These are phyloP conservation scores for Trichomonas tenax DNA, from an alignment of 208 protist species.

Conservation along the genomic window DNA sequence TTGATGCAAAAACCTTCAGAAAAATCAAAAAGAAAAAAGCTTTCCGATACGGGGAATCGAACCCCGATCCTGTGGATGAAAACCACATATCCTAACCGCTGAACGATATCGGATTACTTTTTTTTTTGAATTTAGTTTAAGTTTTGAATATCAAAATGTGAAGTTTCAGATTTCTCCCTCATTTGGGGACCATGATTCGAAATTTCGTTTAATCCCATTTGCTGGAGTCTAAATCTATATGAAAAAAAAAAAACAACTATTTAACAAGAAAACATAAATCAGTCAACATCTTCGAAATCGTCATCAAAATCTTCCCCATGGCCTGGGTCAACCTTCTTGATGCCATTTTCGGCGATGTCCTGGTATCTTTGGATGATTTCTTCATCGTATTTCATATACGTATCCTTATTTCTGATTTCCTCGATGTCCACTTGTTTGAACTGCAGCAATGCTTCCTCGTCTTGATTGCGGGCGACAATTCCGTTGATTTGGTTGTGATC, in stretches of 20 bases:
- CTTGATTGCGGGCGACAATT: background rate
- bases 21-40: too few species aligned
- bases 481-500: background rate
- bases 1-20: too few species aligned
- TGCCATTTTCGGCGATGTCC: background rate
- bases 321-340: background rate
- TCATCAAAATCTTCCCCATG: background rate
- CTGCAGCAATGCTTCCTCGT: background rate
- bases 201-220: too few species aligned
- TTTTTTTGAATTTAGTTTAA: too few species aligned
- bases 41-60: too few species aligned
- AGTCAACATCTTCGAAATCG: background rate
- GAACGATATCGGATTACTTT: too few species aligned
- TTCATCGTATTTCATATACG: background rate
- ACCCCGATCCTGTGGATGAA: too few species aligned
- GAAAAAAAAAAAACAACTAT: background rate
- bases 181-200: too few species aligned
- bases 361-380: background rate
- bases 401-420: background rate
- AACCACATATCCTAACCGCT: too few species aligned
- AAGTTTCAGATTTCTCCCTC: too few species aligned
- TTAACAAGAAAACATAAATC: background rate
- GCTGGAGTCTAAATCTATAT: too few species aligned
- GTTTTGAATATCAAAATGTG: too few species aligned
- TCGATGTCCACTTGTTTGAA: background rate